Evolutionary conservation across 176 grass and related monocot species (phyloP).

Genomic region (Alloteropsis semialata): DNA sequence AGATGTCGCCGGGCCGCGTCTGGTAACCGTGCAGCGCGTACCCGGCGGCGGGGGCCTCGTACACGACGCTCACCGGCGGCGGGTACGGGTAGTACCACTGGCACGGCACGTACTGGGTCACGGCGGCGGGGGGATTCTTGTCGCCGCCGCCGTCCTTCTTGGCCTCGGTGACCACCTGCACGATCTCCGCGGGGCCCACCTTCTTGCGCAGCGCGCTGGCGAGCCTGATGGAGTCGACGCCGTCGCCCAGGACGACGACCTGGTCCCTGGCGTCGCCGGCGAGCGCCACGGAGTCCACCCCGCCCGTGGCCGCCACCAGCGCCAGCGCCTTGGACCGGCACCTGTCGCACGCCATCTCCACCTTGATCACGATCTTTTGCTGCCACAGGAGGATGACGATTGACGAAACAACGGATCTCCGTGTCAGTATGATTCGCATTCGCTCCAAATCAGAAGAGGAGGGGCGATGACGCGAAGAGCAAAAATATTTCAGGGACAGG

Average conservation of each 20-base stretch:
- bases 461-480: too few species aligned
- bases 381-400: neutral
- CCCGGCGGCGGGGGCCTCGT: neutral
- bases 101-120: neutral
- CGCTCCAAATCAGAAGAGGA: too few species aligned
- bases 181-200: conserved; percentile 21
- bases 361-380: conserved; percentile 61
- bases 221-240: conserved; percentile 44
- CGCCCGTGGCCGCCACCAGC: conserved; percentile 35
- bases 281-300: conserved; percentile 47
- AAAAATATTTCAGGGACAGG: too few species aligned
- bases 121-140: neutral
- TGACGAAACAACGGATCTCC: too few species aligned
- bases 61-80: neutral
- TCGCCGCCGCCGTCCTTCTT: neutral
- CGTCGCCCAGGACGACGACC: conserved; percentile 47
- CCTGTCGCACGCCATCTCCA: conserved; percentile 48
- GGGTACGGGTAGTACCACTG: neutral
- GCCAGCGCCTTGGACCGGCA: conserved; percentile 57
- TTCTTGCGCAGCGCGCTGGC: conserved; percentile 43
- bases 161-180: conserved; percentile 28
- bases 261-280: conserved; percentile 30
- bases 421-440: too few species aligned
- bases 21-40: neutral
- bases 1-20: neutral